Evolutionary conservation across 148 eudicot genomes (phyloP), one percentile per base, ranked within the genome.

Genomic region (Camellia granthamiana): DNA sequence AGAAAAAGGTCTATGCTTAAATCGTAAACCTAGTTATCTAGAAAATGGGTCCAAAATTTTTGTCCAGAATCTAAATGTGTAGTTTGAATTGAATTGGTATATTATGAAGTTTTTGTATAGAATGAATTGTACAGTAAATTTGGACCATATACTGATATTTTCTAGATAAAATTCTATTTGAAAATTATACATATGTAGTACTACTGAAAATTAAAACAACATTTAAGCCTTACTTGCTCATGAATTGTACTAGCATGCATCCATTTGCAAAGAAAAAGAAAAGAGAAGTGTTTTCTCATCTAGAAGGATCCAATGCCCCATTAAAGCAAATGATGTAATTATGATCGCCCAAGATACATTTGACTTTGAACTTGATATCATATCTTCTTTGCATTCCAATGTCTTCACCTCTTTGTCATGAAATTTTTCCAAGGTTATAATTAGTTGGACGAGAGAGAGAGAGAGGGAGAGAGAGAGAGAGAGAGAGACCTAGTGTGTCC

Each of bases 291-390:
- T 60, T 60, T 60, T 60, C 64, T 60, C 64, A 49, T 30, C 23
- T 9, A 71, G 74, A 70, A 9, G 71, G 72, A 68, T 68, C 72
- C 72, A 43, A 72, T 21, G 75, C 60, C 60, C 23, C 74, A 38
- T 47, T 71, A n/a, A 43, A 19, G 74, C 74, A 10, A 71, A 71
- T 19, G 55, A 42, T 43, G 52, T 43, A 42, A 12, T 18, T 19
- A 56, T 41, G 16, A 9, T n/a, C 78, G 30, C 72, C 42, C 59
- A 43, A 3, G 59, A 60, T 30, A 61, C 61, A 54, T 42, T 64
- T 42, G 65, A 60, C 68, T 18, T 76, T 44, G 68, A 60, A 59
- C n/a, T 5, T 11, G 38, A 30, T 19, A 43, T 8, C 64, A 56
- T 75, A 56, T 4, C 3, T 49, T 19, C 8, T 7, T 5, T 18